phyloP scores from a whole-genome alignment of 257 asterid species.

The Nicotiana tomentosiformis region DNA sequence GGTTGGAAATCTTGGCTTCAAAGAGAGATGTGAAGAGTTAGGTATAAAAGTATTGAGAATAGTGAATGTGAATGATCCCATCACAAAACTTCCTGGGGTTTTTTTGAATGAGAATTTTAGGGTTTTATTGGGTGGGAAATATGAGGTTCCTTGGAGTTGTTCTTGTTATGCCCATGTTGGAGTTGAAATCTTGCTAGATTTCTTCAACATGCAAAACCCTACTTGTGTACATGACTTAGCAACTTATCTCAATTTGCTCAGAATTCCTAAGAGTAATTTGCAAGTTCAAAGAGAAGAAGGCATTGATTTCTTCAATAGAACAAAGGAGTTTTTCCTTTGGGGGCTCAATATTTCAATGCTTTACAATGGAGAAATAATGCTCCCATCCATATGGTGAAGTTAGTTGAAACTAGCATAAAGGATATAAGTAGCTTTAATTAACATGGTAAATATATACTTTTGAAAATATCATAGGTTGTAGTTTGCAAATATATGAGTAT shows the following conservation, averaged over 20 bases:
- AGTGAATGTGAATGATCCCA: constrained; percentile 62
- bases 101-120: constrained; percentile 48
- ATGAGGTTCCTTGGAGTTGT: constrained; percentile 41
- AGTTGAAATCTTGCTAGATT: constrained; percentile 51
- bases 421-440: no score
- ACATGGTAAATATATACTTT: no score
- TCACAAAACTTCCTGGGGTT: constrained; percentile 64
- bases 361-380: not conserved
- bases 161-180: constrained; percentile 66
- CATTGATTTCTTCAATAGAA: not conserved
- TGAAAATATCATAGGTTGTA: no score
- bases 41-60: constrained; percentile 56
- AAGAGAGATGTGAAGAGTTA: constrained; percentile 55
- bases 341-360: not conserved
- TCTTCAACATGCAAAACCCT: constrained; percentile 53
- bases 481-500: no score
- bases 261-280: constrained; percentile 16
- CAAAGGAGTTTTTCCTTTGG: not conserved
- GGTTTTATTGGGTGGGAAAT: constrained; percentile 35
- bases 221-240: constrained; percentile 62
- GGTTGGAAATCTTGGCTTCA: constrained; percentile 59
- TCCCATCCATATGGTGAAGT: not conserved
- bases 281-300: not conserved
- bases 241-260: constrained; percentile 46
- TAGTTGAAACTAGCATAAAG: not conserved